These are phyloP conservation scores for Rutstroemia sydowiana DNA, from an alignment of 2,329 filamentous ascomycete genomes.

Conservation along the genomic window DNA sequence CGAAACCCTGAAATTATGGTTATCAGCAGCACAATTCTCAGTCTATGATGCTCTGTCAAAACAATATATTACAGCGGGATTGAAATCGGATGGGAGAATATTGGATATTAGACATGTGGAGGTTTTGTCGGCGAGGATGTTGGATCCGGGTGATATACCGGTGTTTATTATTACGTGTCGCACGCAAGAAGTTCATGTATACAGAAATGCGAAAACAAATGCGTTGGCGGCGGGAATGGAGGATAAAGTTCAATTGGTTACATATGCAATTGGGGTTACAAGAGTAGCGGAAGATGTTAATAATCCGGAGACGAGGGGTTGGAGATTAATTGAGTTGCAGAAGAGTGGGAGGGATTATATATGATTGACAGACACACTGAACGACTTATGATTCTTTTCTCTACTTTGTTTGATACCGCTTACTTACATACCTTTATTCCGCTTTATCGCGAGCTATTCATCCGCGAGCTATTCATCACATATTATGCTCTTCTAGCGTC, in stretches of 20 bases:
- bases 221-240: constrained; percentile 95
- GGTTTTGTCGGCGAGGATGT: constrained; percentile 69
- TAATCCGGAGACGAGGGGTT: constrained; percentile 93
- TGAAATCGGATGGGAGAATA: constrained; percentile 92
- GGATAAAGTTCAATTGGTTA: constrained; percentile 96
- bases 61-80: constrained; percentile 87
- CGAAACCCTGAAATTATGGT: constrained; percentile 86
- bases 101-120: constrained; percentile 94
- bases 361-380: constrained; percentile 39
- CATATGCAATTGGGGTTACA: constrained; percentile 95
- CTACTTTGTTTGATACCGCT: too few species aligned
- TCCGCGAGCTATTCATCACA: too few species aligned
- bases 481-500: too few species aligned
- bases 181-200: constrained; percentile 96
- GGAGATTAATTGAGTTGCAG: constrained; percentile 96
- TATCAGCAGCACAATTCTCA: constrained; percentile 91
- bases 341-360: constrained; percentile 93
- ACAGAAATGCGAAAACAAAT: constrained; percentile 82
- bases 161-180: constrained; percentile 96
- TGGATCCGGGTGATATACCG: constrained; percentile 81
- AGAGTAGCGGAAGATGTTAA: constrained; percentile 89
- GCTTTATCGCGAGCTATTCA: too few species aligned
- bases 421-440: too few species aligned
- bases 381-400: too few species aligned
- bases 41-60: constrained; percentile 96